Base-by-base conservation (phyloP, 805 yeast genomes). In the Priceomyces melissophilus region DNA sequence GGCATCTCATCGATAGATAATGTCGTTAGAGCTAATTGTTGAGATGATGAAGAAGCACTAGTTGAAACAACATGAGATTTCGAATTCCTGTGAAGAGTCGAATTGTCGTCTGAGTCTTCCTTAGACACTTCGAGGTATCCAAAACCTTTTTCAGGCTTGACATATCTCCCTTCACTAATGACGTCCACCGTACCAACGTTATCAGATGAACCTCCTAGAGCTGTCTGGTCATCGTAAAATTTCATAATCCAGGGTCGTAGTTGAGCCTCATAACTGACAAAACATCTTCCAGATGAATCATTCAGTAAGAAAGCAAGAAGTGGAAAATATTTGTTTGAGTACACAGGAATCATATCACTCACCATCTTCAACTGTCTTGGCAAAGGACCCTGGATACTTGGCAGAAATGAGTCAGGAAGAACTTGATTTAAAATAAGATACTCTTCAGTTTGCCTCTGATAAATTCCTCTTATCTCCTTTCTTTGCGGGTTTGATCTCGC, bases 361-460 rank as follows among this genome's bases (percentile, higher is more conserved):
- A 38, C 20, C 9, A n/a, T 16, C 11, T 37, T 13, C 23, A 23
- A 5, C 42, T 45, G 31, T 36, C 41, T 17, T 32, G 35, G 23
- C 38, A 53, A 28, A 1, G 69, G 67, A 1, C 67, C 67, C 42
- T 61, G 65, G 30, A 61, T 41, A 2, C n/a, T 3, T 2, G 54
- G 53, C 11, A 32, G 31, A 9, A 42, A 36, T 2, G 39, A 20
- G 10, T 30, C 43, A 10, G 47, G 42, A n/a, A 48, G 36, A 8
- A 26, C 36, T 32, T 51, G 57, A 6, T 42, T 37, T 2, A 54
- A 37, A 12, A 49, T 38, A 9, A 10, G 30, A 8, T 45, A 36
- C 29, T 50, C 52, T 4, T 29, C 30, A 7, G 47, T 42, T 3
- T 28, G 14, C 35, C 37, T 32, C 1, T 47, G 34, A 3, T 33